phyloP scores from a whole-genome alignment of 306 rosid genomes.

The Morella rubra region DNA sequence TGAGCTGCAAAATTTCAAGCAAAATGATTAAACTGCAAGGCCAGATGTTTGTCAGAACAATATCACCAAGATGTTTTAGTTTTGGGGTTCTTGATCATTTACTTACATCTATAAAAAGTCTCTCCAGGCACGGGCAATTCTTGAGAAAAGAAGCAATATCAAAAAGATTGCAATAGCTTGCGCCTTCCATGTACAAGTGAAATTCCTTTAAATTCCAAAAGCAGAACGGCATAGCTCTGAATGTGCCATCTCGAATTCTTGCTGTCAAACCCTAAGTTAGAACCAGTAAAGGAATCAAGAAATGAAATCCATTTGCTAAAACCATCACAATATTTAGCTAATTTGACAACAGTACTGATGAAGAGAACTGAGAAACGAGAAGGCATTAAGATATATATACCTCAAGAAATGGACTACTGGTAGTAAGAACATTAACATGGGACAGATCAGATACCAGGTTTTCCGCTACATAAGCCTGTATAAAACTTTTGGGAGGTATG shows the following conservation, averaged over 20 bases:
- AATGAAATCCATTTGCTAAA: too few relatives aligned
- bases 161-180: conserved; percentile 34
- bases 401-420: conserved; percentile 39
- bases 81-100: not conserved
- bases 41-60: too few relatives aligned
- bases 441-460: not conserved
- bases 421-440: conserved; percentile 24
- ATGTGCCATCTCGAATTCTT: conserved; percentile 12
- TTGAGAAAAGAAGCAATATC: conserved; percentile 34
- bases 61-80: too few relatives aligned
- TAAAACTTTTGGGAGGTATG: not conserved
- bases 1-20: conserved; percentile 31
- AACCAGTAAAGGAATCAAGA: too few relatives aligned
- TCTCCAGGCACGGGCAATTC: conserved; percentile 35
- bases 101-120: conserved; percentile 47
- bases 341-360: not conserved
- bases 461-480: not conserved
- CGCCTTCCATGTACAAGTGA: conserved; percentile 39
- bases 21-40: not conserved
- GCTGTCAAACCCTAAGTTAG: conserved; percentile 31
- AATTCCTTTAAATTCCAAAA: conserved; percentile 35
- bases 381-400: conserved; percentile 17
- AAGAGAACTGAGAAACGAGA: not conserved
- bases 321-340: too few relatives aligned
- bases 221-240: not conserved